These are phyloP conservation scores for Talaromyces sp. DNA, from an alignment of 2,329 filamentous ascomycete genomes.

Conservation along the genomic window DNA sequence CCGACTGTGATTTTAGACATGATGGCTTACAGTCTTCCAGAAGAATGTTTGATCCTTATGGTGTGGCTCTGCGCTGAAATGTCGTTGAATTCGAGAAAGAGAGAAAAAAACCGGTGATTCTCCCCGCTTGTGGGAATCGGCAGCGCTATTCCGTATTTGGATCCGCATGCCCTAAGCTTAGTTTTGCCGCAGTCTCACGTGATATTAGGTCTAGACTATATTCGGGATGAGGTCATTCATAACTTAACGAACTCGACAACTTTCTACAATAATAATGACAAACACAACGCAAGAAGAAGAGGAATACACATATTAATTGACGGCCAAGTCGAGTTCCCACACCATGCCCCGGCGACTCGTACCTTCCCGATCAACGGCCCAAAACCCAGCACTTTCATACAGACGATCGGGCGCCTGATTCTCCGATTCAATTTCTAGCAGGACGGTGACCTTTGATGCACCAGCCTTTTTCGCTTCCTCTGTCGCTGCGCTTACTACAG, in stretches of 20 bases:
- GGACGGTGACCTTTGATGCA: conserved; percentile 15
- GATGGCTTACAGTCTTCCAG: conserved; percentile 72
- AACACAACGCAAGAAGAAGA: not conserved
- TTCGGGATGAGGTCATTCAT: not conserved
- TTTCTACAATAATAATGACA: not conserved
- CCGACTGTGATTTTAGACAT: conserved; percentile 58
- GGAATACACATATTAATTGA: not conserved
- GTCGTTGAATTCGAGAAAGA: conserved; percentile 21
- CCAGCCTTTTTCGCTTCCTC: conserved; percentile 10
- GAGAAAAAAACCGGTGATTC: conserved; percentile 15
- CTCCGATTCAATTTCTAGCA: conserved; percentile 15
- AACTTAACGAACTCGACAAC: not conserved
- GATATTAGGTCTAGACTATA: not conserved
- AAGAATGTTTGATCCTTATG: conserved; percentile 68
- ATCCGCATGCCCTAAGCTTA: conserved; percentile 12
- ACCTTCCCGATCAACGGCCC: not conserved
- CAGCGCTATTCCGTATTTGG: conserved; percentile 18
- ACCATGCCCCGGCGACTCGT: not conserved
- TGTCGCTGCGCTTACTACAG: conserved; percentile 9
- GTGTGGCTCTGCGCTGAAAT: conserved; percentile 58
- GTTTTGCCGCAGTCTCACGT: not conserved
- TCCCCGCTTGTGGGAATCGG: conserved; percentile 37
- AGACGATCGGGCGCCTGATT: conserved; percentile 16
- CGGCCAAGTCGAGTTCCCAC: not conserved
- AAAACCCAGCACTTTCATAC: conserved; percentile 22